phyloP scores from a whole-genome alignment of 768 basidiomycete genomes.

The Hericium erinaceus region DNA sequence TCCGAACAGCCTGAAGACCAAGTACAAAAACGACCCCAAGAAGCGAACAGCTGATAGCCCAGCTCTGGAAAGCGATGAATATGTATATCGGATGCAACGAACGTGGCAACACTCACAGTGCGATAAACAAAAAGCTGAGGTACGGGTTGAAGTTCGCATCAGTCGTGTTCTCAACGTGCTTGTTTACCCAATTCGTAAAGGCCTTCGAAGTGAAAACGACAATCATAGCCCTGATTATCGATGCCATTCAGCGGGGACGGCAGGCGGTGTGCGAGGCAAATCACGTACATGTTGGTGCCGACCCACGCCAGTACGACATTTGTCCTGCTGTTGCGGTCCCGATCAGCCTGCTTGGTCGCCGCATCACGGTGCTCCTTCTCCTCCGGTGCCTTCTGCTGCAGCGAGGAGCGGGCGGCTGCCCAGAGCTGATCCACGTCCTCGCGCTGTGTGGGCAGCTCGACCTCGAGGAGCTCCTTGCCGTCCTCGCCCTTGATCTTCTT shows the following conservation, averaged over 20 bases:
- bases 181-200: slow-evolving; percentile 64
- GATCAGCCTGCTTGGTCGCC: slow-evolving; percentile 83
- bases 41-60: slow-evolving; percentile 77
- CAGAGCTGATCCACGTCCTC: slow-evolving; percentile 89
- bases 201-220: slow-evolving; percentile 67
- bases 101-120: slow-evolving; percentile 31
- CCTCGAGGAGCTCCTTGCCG: slow-evolving; percentile 82
- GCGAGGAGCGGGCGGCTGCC: slow-evolving; percentile 62
- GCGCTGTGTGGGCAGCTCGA: slow-evolving; percentile 69
- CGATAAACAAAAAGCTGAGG: slow-evolving; percentile 70
- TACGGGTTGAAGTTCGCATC: slow-evolving; percentile 80
- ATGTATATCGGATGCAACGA: background rate
- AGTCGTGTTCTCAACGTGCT: slow-evolving; percentile 40
- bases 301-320: slow-evolving; percentile 81
- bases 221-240: slow-evolving; percentile 47
- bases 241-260: slow-evolving; percentile 6
- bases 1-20: slow-evolving; percentile 67
- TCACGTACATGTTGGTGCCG: slow-evolving; percentile 71
- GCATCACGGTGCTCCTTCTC: slow-evolving; percentile 78
- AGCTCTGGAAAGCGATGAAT: slow-evolving; percentile 37
- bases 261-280: slow-evolving; percentile 6
- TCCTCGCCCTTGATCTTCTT: slow-evolving; percentile 82
- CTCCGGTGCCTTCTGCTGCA: slow-evolving; percentile 59
- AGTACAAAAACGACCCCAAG: slow-evolving; percentile 67
- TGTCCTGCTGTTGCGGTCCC: slow-evolving; percentile 74